Conservation (phyloP, 1,284 basidiomycete species). For the Mixia osmundae region DNA sequence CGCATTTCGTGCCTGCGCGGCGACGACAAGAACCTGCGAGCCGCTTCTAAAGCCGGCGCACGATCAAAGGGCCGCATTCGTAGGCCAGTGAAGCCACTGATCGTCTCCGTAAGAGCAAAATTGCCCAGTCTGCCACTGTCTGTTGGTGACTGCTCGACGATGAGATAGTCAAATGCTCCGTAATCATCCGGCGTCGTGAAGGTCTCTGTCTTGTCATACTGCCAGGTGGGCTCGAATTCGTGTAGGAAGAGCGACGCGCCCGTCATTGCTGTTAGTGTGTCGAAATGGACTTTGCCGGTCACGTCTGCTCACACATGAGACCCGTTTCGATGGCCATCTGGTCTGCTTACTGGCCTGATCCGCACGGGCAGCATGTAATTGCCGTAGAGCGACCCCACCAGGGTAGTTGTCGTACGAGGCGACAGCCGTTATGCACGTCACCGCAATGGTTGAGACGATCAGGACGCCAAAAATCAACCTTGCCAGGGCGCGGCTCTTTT, state of each 20-base stretch:
- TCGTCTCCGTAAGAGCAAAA: too few species aligned
- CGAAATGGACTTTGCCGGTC: slow-evolving; percentile 37
- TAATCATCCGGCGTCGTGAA: slow-evolving; percentile 1
- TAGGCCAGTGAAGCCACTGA: too few species aligned
- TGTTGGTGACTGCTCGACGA: too few species aligned
- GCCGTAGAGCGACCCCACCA: slow-evolving; percentile 48
- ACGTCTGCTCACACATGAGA: slow-evolving; percentile 7
- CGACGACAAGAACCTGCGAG: too few species aligned
- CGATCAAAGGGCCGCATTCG: too few species aligned
- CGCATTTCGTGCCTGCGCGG: too few species aligned
- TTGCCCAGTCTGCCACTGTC: too few species aligned
- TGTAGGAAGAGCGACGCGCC: slow-evolving; percentile 77
- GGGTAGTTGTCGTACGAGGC: slow-evolving; percentile 60
- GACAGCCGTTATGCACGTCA: slow-evolving; percentile 28
- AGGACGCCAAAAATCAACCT: slow-evolving; percentile 1
- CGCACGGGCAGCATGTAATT: slow-evolving; percentile 31
- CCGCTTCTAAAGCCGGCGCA: too few species aligned
- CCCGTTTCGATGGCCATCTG: slow-evolving; percentile 5
- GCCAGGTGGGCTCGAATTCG: slow-evolving; percentile 23
- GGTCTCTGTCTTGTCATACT: slow-evolving; percentile 6
- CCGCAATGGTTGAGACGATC: slow-evolving; percentile 1
- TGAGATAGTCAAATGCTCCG: slow-evolving; percentile 7
- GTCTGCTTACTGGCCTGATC: slow-evolving; percentile 16
- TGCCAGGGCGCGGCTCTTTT: background rate
- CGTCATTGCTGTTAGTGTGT: slow-evolving; percentile 63